Percentiles rank a stretch among this genome's conserved stretches.
Conservation (phyloP, 139 green algal species). For the Tetratostichococcus sp. region DNA sequence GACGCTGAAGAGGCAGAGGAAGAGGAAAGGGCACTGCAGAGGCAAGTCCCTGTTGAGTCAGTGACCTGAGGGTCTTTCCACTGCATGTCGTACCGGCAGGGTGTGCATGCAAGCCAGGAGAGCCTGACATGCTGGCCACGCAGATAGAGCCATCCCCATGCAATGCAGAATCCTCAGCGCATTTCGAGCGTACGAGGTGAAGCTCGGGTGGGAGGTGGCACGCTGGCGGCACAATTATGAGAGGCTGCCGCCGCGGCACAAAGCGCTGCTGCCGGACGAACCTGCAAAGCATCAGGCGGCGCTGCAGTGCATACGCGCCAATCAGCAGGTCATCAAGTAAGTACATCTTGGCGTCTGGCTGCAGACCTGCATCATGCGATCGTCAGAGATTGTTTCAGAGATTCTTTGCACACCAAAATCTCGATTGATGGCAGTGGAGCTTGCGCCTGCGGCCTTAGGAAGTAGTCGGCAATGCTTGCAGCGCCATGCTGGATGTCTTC, state of each 20-base stretch:
- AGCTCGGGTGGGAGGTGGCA: slow-evolving; percentile 54
- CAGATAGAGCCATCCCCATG: not conserved
- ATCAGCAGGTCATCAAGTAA: slow-evolving; percentile 61
- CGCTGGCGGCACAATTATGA: slow-evolving; percentile 73
- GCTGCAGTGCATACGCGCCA: slow-evolving; percentile 41
- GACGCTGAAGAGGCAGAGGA: not conserved
- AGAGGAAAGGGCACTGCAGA: not conserved
- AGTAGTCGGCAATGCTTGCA: not conserved
- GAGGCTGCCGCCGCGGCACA: slow-evolving; percentile 42
- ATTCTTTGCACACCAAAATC: too few relatives aligned
- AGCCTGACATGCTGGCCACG: not conserved
- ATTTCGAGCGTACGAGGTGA: slow-evolving; percentile 51
- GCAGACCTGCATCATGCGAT: slow-evolving; percentile 12
- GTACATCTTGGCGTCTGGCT: too few relatives aligned
- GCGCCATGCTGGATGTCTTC: slow-evolving; percentile 29
- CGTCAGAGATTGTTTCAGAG: too few relatives aligned
- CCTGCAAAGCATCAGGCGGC: slow-evolving; percentile 41
- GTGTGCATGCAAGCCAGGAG: too few relatives aligned
- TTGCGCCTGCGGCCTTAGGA: too few relatives aligned
- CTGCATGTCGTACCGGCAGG: too few relatives aligned
- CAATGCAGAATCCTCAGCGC: slow-evolving; percentile 62
- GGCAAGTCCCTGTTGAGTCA: not conserved
- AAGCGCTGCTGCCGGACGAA: slow-evolving; percentile 31
- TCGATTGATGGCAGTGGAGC: too few relatives aligned
- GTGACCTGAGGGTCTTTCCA: too few relatives aligned